A percentile compares a stretch with the other conserved stretches of the same genome.
Conservation (phyloP, 1,139 yeast species). For the Geotrichum candidum region DNA sequence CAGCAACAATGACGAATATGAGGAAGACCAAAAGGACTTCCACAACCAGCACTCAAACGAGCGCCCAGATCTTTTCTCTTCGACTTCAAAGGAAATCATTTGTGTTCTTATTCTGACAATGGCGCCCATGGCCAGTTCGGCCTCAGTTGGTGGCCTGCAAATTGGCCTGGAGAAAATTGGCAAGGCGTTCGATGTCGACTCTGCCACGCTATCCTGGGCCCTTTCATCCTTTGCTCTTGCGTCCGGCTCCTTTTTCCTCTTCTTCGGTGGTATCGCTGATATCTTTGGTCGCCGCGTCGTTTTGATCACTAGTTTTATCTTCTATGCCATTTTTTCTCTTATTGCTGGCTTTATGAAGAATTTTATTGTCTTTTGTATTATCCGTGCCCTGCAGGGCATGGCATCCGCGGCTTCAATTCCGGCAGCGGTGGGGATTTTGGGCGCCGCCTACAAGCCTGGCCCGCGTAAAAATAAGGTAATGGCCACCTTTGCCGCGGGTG, state of each 20-base stretch:
- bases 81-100: conserved; percentile 22
- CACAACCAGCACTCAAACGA: neutral
- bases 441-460: conserved; percentile 37
- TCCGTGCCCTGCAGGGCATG: conserved; percentile 42
- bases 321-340: conserved; percentile 36
- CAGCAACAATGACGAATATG: neutral
- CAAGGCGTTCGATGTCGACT: conserved; percentile 33
- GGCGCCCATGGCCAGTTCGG: conserved; percentile 40
- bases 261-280: conserved; percentile 44
- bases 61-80: conserved; percentile 22
- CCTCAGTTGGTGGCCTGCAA: conserved; percentile 37
- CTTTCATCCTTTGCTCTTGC: conserved; percentile 39
- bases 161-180: conserved; percentile 36
- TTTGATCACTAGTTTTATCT: conserved; percentile 33
- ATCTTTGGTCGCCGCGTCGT: conserved; percentile 41
- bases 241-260: conserved; percentile 39
- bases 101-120: conserved; percentile 35
- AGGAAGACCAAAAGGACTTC: neutral
- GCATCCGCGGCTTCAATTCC: conserved; percentile 41
- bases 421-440: conserved; percentile 43
- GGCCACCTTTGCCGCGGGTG: conserved; percentile 43
- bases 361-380: conserved; percentile 35
- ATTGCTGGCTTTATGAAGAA: conserved; percentile 40
- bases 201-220: conserved; percentile 42
- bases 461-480: conserved; percentile 39